Conservation (phyloP, 495 filamentous ascomycete genomes). For the Filosporella fistucella region DNA sequence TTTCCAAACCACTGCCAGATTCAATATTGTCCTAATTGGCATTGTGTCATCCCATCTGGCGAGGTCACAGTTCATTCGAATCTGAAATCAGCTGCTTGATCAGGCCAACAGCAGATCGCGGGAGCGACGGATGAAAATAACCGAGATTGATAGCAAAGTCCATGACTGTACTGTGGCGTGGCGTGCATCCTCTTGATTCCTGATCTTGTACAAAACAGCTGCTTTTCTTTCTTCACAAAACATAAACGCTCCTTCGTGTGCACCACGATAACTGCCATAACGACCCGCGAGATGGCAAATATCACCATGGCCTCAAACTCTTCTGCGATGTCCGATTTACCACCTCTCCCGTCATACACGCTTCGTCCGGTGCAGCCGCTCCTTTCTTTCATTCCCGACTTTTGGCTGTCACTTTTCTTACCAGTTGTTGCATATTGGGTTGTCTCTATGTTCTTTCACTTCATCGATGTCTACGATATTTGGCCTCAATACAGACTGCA, state of each 20-base stretch:
- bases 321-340: constrained; percentile 46
- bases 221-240: constrained; percentile 7
- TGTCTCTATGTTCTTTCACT: constrained; percentile 81
- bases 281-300: constrained; percentile 35
- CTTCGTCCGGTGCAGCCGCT: constrained; percentile 63
- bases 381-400: constrained; percentile 74
- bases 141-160: constrained; percentile 23
- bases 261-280: constrained; percentile 29
- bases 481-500: constrained; percentile 87
- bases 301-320: constrained; percentile 16
- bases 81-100: no score
- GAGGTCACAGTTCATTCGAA: no score
- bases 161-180: no score
- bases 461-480: constrained; percentile 74
- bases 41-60: no score
- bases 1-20: no score
- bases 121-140: constrained; percentile 8
- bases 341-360: constrained; percentile 73
- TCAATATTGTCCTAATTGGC: no score
- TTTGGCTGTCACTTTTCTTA: constrained; percentile 63
- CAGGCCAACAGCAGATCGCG: constrained; percentile 1
- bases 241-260: constrained; percentile 28
- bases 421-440: constrained; percentile 88
- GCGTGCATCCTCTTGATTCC: no score
- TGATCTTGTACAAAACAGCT: constrained; percentile 8